phyloP scores from a whole-genome alignment of 2,329 filamentous ascomycete genomes.

The Aulographum hederae region DNA sequence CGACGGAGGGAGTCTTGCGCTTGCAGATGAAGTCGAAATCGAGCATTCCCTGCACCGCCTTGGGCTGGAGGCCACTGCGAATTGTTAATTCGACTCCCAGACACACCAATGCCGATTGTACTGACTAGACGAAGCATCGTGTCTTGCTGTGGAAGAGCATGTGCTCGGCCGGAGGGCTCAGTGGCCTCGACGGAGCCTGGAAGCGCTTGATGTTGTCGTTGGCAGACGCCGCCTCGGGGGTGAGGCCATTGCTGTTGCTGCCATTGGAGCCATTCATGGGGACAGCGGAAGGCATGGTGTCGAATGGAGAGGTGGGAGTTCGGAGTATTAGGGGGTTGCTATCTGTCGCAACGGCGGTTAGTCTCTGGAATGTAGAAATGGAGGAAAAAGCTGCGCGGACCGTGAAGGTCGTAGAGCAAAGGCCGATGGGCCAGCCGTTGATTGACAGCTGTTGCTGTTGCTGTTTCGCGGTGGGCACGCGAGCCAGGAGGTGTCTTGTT shows the following conservation, averaged over 20 bases:
- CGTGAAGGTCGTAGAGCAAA: no score
- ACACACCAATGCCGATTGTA: slow-evolving; percentile 6
- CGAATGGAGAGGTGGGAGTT: slow-evolving; percentile 1
- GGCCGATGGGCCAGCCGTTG: no score
- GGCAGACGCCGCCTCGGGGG: no score
- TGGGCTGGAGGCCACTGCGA: slow-evolving; percentile 85
- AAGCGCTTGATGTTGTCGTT: slow-evolving; percentile 99
- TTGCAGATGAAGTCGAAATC: slow-evolving; percentile 99
- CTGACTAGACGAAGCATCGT: slow-evolving; percentile 94
- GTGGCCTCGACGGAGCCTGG: slow-evolving; percentile 72
- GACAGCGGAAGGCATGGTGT: slow-evolving; percentile 25
- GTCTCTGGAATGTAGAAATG: no score
- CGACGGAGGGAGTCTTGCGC: slow-evolving; percentile 85
- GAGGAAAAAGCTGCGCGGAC: no score
- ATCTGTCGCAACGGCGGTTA: no score
- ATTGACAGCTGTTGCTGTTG: no score
- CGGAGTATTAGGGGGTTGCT: neutral
- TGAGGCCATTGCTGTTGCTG: slow-evolving; percentile 13
- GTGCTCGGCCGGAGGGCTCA: slow-evolving; percentile 76
- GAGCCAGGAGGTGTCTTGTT: no score
- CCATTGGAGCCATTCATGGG: slow-evolving; percentile 15
- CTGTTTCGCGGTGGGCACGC: no score
- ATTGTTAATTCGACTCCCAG: no score
- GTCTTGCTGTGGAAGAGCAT: slow-evolving; percentile 99
- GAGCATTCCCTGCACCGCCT: slow-evolving; percentile 48